Evolutionary conservation across 176 grass and related monocot genomes (phyloP), one percentile per base, ranked within the genome.

Genomic region (Alopecurus myosuroides): DNA sequence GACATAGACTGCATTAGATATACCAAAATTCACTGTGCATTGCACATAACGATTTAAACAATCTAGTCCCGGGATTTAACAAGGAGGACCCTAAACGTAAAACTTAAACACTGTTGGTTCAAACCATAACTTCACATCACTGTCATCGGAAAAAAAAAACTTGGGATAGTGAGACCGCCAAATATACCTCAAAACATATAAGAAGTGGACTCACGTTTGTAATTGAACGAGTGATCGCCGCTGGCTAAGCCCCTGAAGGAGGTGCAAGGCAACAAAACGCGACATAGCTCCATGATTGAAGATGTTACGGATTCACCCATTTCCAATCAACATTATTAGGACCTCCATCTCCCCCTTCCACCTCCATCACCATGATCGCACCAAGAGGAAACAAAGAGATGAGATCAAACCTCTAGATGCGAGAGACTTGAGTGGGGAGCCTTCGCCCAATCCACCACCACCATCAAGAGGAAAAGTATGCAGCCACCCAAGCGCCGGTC

Each of bases 341-440:
- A 25, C 3, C 56, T 60, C 56, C 23, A 28, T 58, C 0, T 60
- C 11, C 28, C 11, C 23, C 10, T 60, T 12, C 56, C 56, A 58
- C 56, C 56, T 12, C 4, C 0, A 0, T 58, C n/a, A 58, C 3
- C 55, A 12, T 20, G n/a, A 58, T 58, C 8, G 8, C 56, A 58
- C 23, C n/a, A 25, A 26, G 11, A 58, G 56, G 6, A 28, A 60
- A 25, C 3, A 3, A 58, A 58, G 55, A 55, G 1, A 22, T 9
- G 7, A 3, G 20, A 20, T 6, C 0, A n/a, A n/a, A 55, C 2
- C 20, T 55, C 0, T 0, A 9, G 0, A 2, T n/a, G 20, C 20
- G 2, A n/a, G 7, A n/a, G 7, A 9, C 20, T 9, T n/a, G 51
- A 55, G 7, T n/a, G 49, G 18, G 15, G 50, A 4, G 1, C 5